phyloP scores from a whole-genome alignment of 495 filamentous ascomycete species.

The Delitschia confertaspora region DNA sequence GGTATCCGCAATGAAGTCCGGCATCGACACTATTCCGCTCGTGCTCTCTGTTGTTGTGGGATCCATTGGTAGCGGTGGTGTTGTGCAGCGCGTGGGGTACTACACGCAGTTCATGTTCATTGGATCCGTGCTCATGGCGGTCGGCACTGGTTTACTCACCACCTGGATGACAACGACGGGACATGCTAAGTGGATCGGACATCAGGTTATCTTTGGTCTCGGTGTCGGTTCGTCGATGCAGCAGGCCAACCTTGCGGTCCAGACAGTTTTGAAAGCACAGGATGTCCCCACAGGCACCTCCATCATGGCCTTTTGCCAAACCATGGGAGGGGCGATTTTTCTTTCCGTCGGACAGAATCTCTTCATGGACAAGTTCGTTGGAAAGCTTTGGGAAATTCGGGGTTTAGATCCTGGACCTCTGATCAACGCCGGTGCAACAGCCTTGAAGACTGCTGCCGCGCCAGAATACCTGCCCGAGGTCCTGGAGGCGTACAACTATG shows the following conservation, averaged over 20 bases:
- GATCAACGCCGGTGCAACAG: constrained; percentile 12
- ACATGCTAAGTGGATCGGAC: constrained; percentile 21
- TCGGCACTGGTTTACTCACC: constrained; percentile 25
- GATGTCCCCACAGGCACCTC: constrained; percentile 27
- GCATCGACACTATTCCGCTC: constrained; percentile 18
- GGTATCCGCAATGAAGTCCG: constrained; percentile 17
- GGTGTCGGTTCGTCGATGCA: constrained; percentile 26
- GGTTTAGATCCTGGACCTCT: constrained; percentile 9
- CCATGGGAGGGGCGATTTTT: constrained; percentile 32
- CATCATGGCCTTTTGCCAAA: constrained; percentile 31
- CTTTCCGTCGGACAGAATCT: constrained; percentile 33
- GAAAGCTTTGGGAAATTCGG: constrained; percentile 43
- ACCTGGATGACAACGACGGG: constrained; percentile 15
- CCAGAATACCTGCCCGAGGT: constrained; percentile 3
- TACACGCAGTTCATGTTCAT: constrained; percentile 56
- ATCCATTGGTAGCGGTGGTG: constrained; percentile 52
- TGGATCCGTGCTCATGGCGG: constrained; percentile 12
- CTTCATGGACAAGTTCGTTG: constrained; percentile 25
- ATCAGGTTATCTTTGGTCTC: constrained; percentile 23
- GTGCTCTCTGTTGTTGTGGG: constrained; percentile 35
- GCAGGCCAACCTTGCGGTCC: constrained; percentile 24
- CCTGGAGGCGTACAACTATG: constrained; percentile 14
- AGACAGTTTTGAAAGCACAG: constrained; percentile 17
- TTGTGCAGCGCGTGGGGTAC: constrained; percentile 59
- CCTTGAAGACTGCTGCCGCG: constrained; percentile 4